Evolutionary conservation across 345 rosid genomes (phyloP), one percentile per base, ranked within the genome.

Genomic region (Lepidium sativum): DNA sequence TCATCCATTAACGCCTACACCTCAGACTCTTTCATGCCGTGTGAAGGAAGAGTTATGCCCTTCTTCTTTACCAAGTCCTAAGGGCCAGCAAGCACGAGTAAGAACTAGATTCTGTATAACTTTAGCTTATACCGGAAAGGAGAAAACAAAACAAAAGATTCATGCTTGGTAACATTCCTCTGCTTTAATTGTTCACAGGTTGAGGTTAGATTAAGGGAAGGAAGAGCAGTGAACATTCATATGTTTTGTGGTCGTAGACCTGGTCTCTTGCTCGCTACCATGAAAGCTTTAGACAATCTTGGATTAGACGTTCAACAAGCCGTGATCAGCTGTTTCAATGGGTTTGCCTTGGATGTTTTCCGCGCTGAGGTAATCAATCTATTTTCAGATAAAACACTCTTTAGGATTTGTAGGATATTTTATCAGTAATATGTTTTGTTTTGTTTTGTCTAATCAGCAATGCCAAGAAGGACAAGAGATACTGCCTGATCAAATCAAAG

Each of bases 281-380:
- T 92, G 91, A 83, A 84, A 75, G 97, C 97, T 38, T 67, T 92
- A 50, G 98, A 89, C 78, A 87, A 82, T 81, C 96, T 92, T 18
- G 96, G 97, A 4, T 71, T 92, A 63, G 98, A 89, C 79, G 81
- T 92, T 78, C 98, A 89, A 72, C 97, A 89, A 79, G 97, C 98
- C 15, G 97, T 92, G 52, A 86, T 87, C 59, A 92, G 98, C 80
- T 89, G 98, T 69, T 89, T 89, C 80, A 92, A 92, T 54, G 98
- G 94, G 18, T 92, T 92, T 51, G 96, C 97, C 4, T 66, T 92
- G 79, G 98, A 89, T 77, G 85, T 92, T 63, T 92, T 92, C 80
- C 85, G 87, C 43, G 98, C 98, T 62, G 97, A 92, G 97, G 98
- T 92, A 40, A 21, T 49, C 2, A 37, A 23, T 34, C 54, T 15